phyloP scores from a whole-genome alignment of 2,329 filamentous ascomycete species.

The Gliomastix tumulicola region DNA sequence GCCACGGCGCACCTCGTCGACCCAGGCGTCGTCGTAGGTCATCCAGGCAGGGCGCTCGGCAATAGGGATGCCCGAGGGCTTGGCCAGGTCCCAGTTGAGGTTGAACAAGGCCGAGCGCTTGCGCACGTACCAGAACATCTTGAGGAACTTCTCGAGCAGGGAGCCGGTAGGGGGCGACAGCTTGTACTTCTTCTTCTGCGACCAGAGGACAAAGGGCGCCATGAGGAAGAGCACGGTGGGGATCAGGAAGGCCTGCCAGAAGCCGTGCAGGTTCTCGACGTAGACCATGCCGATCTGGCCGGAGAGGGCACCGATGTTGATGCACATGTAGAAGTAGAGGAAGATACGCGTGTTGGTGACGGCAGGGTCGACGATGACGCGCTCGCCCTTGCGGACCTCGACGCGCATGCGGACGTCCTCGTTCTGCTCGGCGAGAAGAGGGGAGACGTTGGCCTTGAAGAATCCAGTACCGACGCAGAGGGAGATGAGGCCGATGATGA shows the following conservation, averaged over 20 bases:
- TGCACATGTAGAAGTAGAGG: slow-evolving; percentile 51
- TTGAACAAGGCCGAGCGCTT: slow-evolving; percentile 61
- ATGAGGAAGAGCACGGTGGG: slow-evolving; percentile 59
- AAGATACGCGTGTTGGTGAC: slow-evolving; percentile 63
- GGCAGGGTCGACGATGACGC: slow-evolving; percentile 64
- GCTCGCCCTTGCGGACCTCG: slow-evolving; percentile 50
- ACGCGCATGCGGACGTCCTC: slow-evolving; percentile 50
- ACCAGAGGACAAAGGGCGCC: slow-evolving; percentile 54
- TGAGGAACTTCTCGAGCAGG: slow-evolving; percentile 60
- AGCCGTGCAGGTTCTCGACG: slow-evolving; percentile 69
- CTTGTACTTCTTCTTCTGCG: slow-evolving; percentile 54
- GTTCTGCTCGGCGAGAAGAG: slow-evolving; percentile 66
- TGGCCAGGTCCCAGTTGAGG: slow-evolving; percentile 60
- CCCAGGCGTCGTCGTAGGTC: slow-evolving; percentile 78
- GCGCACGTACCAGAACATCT: slow-evolving; percentile 52
- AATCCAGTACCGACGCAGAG: slow-evolving; percentile 64
- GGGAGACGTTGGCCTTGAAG: slow-evolving; percentile 76
- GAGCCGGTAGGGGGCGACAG: slow-evolving; percentile 63
- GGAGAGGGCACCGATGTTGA: slow-evolving; percentile 58
- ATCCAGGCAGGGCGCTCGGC: slow-evolving; percentile 61
- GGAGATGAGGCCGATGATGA: slow-evolving; percentile 56
- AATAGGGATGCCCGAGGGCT: slow-evolving; percentile 55
- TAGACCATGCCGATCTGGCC: slow-evolving; percentile 61
- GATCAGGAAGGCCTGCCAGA: slow-evolving; percentile 65
- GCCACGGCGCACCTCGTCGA: slow-evolving; percentile 69